These are phyloP conservation scores for Komagataella populi DNA, from an alignment of 805 yeast genomes.

Conservation along the genomic window DNA sequence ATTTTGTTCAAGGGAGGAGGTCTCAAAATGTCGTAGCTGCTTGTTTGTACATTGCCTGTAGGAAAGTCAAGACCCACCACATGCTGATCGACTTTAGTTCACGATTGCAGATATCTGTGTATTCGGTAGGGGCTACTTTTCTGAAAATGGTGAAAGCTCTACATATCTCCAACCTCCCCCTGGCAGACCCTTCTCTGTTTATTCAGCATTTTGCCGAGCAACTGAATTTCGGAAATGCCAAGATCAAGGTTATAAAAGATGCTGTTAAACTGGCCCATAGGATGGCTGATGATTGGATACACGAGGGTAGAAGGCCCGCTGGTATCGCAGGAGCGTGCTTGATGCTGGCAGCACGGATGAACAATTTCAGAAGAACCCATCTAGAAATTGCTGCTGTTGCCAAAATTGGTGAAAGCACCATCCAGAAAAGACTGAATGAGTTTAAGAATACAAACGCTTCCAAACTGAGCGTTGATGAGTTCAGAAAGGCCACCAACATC, in stretches of 20 bases:
- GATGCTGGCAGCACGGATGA: conserved; percentile 91
- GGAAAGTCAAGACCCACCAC: conserved; percentile 82
- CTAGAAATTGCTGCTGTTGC: conserved; percentile 91
- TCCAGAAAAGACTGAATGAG: conserved; percentile 82
- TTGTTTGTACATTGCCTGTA: conserved; percentile 88
- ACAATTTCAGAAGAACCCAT: conserved; percentile 82
- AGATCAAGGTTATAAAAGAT: conserved; percentile 68
- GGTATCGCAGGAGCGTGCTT: conserved; percentile 98
- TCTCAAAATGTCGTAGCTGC: conserved; percentile 94
- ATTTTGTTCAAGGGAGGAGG: conserved; percentile 93
- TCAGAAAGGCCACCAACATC: conserved; percentile 37
- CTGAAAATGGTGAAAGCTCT: conserved; percentile 82
- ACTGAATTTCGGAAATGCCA: conserved; percentile 65
- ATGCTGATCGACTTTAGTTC: conserved; percentile 95
- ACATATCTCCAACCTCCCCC: conserved; percentile 64
- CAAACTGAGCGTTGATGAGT: conserved; percentile 54
- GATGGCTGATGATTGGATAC: conserved; percentile 93
- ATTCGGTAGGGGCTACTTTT: conserved; percentile 91
- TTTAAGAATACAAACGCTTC: conserved; percentile 72
- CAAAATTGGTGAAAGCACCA: conserved; percentile 87
- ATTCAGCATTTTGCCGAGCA: conserved; percentile 90
- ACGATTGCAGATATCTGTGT: conserved; percentile 79
- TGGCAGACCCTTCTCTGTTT: conserved; percentile 89
- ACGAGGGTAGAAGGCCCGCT: conserved; percentile 95
- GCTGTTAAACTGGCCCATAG: conserved; percentile 79